A percentile compares a stretch with the other conserved stretches of the same genome.
These are phyloP conservation scores for Pholiota adiposa DNA, from an alignment of 1,284 basidiomycete species.

Conservation along the genomic window DNA sequence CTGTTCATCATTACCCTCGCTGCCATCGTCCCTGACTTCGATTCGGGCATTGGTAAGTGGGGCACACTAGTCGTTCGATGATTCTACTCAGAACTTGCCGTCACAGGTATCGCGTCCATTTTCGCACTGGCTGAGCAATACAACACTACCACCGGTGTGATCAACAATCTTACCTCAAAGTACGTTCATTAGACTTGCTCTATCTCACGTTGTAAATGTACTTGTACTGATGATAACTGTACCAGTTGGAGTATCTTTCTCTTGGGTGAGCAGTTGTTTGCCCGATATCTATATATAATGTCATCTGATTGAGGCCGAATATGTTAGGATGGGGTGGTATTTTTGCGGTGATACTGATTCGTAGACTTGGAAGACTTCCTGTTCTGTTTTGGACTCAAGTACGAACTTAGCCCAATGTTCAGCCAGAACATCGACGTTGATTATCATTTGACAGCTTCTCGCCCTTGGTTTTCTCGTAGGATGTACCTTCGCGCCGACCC, in stretches of 20 bases:
- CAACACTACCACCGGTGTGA: conserved; percentile 54
- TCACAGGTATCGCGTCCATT: conserved; percentile 54
- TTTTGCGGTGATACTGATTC: conserved; percentile 61
- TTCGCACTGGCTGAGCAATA: conserved; percentile 58
- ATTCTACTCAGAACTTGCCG: neutral
- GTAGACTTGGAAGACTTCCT: conserved; percentile 62
- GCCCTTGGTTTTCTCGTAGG: conserved; percentile 54
- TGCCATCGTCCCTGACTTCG: conserved; percentile 71
- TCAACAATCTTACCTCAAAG: conserved; percentile 52
- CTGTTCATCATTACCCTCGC: conserved; percentile 66
- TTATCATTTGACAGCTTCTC: conserved; percentile 38
- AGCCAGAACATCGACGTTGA: no score
- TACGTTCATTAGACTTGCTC: neutral
- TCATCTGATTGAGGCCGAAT: neutral
- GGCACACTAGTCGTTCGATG: neutral
- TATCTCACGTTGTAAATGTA: neutral
- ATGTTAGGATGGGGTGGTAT: conserved; percentile 61
- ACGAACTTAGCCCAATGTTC: neutral
- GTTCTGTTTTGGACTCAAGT: conserved; percentile 67
- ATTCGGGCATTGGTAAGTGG: conserved; percentile 64
- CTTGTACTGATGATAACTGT: neutral
- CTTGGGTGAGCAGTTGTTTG: conserved; percentile 37
- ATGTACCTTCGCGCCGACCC: conserved; percentile 55
- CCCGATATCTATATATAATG: neutral
- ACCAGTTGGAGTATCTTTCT: conserved; percentile 62